Percentiles rank a stretch among this genome's conserved stretches.
phyloP scores from a whole-genome alignment of 1,284 basidiomycete genomes.

The Malassezia yamatoensis region DNA sequence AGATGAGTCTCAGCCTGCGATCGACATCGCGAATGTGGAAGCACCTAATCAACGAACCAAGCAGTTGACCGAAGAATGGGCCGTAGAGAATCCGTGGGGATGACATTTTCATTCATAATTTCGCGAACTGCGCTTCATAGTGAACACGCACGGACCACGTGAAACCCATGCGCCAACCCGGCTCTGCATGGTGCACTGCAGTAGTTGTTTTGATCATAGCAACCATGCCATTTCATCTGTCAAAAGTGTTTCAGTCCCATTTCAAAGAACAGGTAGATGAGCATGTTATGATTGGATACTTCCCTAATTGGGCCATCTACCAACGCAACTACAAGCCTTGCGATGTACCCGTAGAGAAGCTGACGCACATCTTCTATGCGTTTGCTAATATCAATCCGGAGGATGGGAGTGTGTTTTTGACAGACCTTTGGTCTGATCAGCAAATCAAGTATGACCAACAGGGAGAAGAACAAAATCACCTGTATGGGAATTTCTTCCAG shows the following conservation, averaged over 20 bases:
- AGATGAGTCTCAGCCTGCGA: too few relatives aligned
- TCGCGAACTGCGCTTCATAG: too few relatives aligned
- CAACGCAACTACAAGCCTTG: slow-evolving; percentile 67
- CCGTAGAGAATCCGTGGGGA: slow-evolving; percentile 14
- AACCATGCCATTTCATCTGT: slow-evolving; percentile 9
- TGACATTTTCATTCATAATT: neutral
- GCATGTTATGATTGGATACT: slow-evolving; percentile 18
- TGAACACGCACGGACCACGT: too few relatives aligned
- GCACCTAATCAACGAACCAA: neutral
- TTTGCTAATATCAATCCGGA: slow-evolving; percentile 70
- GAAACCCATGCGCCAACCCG: too few relatives aligned
- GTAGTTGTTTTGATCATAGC: neutral
- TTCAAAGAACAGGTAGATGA: neutral
- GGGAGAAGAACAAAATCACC: slow-evolving; percentile 52
- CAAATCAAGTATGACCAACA: slow-evolving; percentile 58
- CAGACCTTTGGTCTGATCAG: slow-evolving; percentile 72
- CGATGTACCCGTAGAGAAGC: slow-evolving; percentile 58
- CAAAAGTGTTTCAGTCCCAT: neutral
- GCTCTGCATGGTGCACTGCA: neutral
- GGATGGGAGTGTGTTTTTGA: slow-evolving; percentile 56
- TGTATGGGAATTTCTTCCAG: slow-evolving; percentile 80
- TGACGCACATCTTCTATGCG: slow-evolving; percentile 73
- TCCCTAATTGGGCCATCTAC: slow-evolving; percentile 73
- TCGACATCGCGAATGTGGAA: neutral
- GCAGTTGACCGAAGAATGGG: neutral